Base-by-base conservation (phyloP, 805 yeast species). In the Yarrowia porcina region DNA sequence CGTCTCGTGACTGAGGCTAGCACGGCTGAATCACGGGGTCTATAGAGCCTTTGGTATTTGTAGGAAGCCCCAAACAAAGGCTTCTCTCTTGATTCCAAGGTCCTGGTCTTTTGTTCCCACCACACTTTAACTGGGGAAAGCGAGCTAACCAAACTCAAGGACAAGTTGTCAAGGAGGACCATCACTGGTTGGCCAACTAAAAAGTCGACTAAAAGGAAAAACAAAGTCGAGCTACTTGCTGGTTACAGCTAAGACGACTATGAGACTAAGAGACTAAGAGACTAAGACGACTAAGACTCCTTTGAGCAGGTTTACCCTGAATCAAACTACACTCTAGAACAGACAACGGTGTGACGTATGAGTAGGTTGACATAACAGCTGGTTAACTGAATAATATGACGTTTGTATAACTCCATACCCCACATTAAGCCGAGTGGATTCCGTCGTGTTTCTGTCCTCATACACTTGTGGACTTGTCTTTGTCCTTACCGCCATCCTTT, bases 11-110 rank as follows among this genome's bases (percentile, higher is more conserved):
- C 54, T 20, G 6, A 25, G 12, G 33, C 54, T 47, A 45, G 56
- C 56, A 32, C 56, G 56, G 56, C 56, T 49, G 56, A 49, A 32
- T 33, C 56, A 49, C 39, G 56, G 39, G 56, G 56, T 15, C 54
- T 13, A 28, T 20, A 12, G 36, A 13, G n/a, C n/a, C n/a, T 25
- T n/a, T 23, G 47, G 47, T 20, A 41, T 41, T 41, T 41, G 52
- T 30, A 7, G 32, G 17, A 33, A 15, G 11, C 11, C n/a, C 8
- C 25, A 11, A 18, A 45, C 52, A 45, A 45, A 45, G 52, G n/a
- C n/a, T n/a, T n/a, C n/a, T n/a, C n/a, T n/a, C n/a, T n/a, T n/a
- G n/a, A n/a, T n/a, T n/a, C n/a, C n/a, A n/a, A n/a, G n/a, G n/a
- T n/a, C n/a, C n/a, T n/a, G n/a, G n/a, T n/a, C n/a, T n/a, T n/a